Evolutionary conservation across 2,329 filamentous ascomycete genomes (phyloP).

Genomic region (Hypoxylon sp.): DNA sequence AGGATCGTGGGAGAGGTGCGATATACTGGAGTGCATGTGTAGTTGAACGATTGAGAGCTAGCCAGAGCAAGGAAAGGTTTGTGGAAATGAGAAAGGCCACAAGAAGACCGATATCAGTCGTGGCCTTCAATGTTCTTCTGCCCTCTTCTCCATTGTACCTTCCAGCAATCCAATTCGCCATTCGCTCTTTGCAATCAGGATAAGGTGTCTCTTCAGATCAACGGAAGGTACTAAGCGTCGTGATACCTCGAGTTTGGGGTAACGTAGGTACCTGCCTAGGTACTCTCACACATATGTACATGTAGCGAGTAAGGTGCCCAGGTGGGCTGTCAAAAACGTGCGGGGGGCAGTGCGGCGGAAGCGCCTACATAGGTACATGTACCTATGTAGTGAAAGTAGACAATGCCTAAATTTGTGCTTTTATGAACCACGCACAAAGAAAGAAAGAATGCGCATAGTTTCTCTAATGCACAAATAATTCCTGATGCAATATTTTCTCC

Average conservation of each 20-base stretch:
- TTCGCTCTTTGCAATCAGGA: slow-evolving; percentile 17
- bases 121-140: neutral
- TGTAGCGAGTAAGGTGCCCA: neutral
- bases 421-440: neutral
- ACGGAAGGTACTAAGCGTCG: slow-evolving; percentile 20
- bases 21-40: neutral
- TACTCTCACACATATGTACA: slow-evolving; percentile 1
- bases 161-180: slow-evolving; percentile 5
- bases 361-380: neutral
- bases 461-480: neutral
- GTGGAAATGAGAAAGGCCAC: neutral
- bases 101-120: neutral
- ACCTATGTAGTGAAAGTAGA: neutral
- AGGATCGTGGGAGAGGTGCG: slow-evolving; percentile 4
- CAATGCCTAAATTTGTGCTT: neutral
- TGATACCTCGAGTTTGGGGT: neutral
- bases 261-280: neutral
- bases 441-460: neutral
- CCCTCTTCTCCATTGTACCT: too few species aligned
- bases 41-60: too few species aligned
- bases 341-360: slow-evolving; percentile 23
- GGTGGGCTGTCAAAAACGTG: slow-evolving; percentile 1
- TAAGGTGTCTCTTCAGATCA: slow-evolving; percentile 17
- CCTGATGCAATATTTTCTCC: neutral
- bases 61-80: slow-evolving; percentile 19